These are phyloP conservation scores for Spergularia azorica DNA, from an alignment of 179 eudicot species.

Conservation along the genomic window DNA sequence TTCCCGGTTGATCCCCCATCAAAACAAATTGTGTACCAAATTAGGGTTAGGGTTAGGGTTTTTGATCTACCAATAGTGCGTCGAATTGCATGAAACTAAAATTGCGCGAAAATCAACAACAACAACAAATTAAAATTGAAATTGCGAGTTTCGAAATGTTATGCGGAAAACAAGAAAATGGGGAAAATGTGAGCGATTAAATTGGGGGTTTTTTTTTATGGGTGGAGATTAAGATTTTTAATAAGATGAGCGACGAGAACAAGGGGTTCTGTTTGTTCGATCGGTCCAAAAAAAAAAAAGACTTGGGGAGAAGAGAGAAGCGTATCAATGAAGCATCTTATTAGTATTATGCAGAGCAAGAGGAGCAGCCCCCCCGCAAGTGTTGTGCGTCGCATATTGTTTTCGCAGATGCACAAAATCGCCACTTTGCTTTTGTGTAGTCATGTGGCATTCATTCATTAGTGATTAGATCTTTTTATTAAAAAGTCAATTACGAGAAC, in stretches of 20 bases:
- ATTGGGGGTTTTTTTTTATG: not conserved
- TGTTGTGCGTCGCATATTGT: constrained; percentile 2
- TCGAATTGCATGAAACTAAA: not conserved
- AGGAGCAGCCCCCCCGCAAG: not conserved
- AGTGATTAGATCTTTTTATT: too few species aligned
- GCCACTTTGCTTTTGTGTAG: not conserved
- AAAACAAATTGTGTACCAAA: not conserved
- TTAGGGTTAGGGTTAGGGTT: not conserved
- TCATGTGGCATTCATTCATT: too few species aligned
- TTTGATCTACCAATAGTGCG: not conserved
- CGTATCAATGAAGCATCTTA: constrained; percentile 3
- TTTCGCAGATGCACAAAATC: not conserved
- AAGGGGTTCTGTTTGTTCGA: not conserved
- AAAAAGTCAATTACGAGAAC: too few species aligned
- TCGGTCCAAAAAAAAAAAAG: not conserved
- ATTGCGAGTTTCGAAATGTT: not conserved
- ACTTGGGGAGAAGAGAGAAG: not conserved
- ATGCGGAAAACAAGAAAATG: not conserved
- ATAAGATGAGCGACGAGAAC: not conserved
- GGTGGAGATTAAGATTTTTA: not conserved
- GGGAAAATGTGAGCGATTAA: not conserved
- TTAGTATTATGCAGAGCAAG: too few species aligned
- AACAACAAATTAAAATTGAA: not conserved
- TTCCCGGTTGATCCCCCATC: constrained; percentile 32
- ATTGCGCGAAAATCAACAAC: not conserved